These are phyloP conservation scores for Hypoxylon lienhwacheense DNA, from an alignment of 495 filamentous ascomycete genomes.

Conservation along the genomic window DNA sequence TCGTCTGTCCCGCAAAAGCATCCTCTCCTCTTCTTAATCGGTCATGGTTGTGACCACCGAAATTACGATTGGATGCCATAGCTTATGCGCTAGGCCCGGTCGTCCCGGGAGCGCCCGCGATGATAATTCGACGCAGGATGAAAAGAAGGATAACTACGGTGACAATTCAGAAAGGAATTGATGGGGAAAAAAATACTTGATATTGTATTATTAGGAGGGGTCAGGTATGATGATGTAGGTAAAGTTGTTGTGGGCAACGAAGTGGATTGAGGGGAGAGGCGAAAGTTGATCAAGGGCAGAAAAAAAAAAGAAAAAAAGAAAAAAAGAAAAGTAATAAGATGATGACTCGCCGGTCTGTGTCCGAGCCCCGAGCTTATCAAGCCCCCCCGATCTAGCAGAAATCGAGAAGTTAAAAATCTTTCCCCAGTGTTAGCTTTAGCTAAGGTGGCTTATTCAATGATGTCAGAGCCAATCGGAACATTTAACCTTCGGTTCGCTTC, in stretches of 20 bases:
- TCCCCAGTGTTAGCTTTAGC: no score
- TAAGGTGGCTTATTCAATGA: constrained; percentile 15
- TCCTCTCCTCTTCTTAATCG: constrained; percentile 30
- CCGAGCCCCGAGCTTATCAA: constrained; percentile 26
- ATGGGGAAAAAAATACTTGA: no score
- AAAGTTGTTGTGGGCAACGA: no score
- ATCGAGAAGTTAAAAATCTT: no score
- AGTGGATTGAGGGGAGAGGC: no score
- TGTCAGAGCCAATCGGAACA: constrained; percentile 37
- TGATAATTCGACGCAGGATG: constrained; percentile 11
- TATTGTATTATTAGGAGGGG: no score
- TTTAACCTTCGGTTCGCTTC: background rate
- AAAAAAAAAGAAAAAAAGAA: background rate
- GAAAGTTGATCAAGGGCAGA: no score
- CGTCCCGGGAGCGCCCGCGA: constrained; percentile 29
- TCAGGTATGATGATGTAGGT: no score
- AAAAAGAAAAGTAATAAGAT: background rate
- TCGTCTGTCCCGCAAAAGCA: constrained; percentile 34
- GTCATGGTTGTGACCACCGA: constrained; percentile 34
- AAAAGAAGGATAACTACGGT: background rate
- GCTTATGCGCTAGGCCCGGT: constrained; percentile 33
- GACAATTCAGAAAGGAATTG: no score
- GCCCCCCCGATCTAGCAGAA: constrained; percentile 10
- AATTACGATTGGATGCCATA: constrained; percentile 27
- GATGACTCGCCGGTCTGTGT: constrained; percentile 11